phyloP scores from a whole-genome alignment of 352 stramenopile species.

The Phytophthora rubi region DNA sequence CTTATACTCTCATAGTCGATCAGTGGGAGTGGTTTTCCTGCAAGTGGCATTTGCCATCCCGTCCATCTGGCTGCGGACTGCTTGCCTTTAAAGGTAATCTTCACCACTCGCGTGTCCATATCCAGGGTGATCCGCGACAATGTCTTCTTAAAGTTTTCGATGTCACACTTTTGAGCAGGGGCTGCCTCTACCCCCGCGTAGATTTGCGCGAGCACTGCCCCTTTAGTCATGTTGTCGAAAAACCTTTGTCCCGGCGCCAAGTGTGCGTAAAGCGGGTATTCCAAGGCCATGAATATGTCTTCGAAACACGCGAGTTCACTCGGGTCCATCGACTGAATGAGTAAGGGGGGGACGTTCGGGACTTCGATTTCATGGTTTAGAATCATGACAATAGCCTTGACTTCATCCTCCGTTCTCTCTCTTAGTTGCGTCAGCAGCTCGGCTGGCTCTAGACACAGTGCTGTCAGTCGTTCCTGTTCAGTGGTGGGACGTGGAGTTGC shows the following conservation, averaged over 20 bases:
- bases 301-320: not conserved
- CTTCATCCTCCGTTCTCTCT: no score
- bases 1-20: not conserved
- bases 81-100: not conserved
- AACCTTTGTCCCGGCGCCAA: conserved; percentile 1
- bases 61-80: not conserved
- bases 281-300: not conserved
- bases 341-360: not conserved
- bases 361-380: no score
- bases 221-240: not conserved
- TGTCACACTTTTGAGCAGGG: not conserved
- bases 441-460: no score
- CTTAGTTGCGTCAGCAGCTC: no score
- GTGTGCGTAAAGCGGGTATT: conserved; percentile 1
- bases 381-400: no score
- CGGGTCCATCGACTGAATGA: not conserved
- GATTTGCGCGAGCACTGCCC: not conserved
- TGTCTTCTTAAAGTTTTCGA: not conserved
- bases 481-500: no score
- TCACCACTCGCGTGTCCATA: not conserved
- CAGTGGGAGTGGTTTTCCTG: not conserved
- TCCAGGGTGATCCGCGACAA: not conserved
- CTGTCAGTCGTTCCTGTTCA: no score
- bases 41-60: not conserved
- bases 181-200: not conserved